Percentiles rank a stretch among this genome's conserved stretches.
Conservation (phyloP, 169 alveolate genomes). For the Eimeria necatrix region DNA sequence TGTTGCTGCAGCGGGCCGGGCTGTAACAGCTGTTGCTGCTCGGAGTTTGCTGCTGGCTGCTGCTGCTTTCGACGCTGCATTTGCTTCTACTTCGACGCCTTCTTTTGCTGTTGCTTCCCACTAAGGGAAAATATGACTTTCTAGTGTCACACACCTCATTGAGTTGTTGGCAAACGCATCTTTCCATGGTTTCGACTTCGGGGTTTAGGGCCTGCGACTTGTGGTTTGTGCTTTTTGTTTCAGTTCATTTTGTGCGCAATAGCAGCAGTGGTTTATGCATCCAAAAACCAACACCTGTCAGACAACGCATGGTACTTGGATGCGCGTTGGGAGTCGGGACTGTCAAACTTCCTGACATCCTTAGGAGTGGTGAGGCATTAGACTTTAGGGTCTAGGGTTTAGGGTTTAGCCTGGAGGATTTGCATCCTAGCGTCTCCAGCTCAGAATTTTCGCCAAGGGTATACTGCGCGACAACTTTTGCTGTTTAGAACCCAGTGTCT, state of each 20-base stretch:
- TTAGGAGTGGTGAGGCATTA: constrained; percentile 65
- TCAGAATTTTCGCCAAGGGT: no score
- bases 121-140: no score
- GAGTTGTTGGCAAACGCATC: background rate
- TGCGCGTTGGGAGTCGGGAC: constrained; percentile 74
- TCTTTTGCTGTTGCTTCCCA: no score
- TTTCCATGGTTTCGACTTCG: background rate
- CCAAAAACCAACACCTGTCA: constrained; percentile 56
- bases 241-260: constrained; percentile 73
- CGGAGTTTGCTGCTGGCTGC: background rate
- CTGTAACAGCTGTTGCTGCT: no score
- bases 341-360: constrained; percentile 71
- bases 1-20: background rate
- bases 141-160: no score
- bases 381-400: constrained; percentile 20
- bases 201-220: background rate
- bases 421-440: background rate
- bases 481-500: background rate
- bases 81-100: background rate
- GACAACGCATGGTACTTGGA: constrained; percentile 79
- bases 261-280: constrained; percentile 71
- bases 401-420: background rate
- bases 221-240: constrained; percentile 70
- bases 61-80: background rate
- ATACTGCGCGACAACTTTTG: no score